Evolutionary conservation across 345 rosid genomes (phyloP).

Genomic region (Salix dunnii): DNA sequence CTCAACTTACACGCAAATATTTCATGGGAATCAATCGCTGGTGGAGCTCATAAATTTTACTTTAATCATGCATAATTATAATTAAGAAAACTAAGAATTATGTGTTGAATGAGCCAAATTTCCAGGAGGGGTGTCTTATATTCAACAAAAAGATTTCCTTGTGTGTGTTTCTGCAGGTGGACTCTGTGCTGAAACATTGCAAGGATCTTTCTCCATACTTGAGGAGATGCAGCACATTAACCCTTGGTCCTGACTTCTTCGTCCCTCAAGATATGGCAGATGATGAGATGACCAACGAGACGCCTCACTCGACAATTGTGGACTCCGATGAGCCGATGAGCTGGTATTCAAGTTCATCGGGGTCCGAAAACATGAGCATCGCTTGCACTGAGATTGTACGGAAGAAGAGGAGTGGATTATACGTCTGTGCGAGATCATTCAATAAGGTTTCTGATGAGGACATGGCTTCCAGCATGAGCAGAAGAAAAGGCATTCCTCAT

Average conservation of each 20-base stretch:
- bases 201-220: slow-evolving; percentile 62
- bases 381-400: slow-evolving; percentile 47
- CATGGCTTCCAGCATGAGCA: slow-evolving; percentile 61
- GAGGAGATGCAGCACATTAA: slow-evolving; percentile 59
- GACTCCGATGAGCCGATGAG: slow-evolving; percentile 76
- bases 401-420: slow-evolving; percentile 68
- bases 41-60: too few species aligned
- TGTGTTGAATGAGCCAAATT: background rate
- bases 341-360: slow-evolving; percentile 70
- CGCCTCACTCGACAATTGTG: slow-evolving; percentile 62
- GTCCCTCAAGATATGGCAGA: slow-evolving; percentile 79
- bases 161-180: slow-evolving; percentile 48
- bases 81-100: background rate
- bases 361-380: slow-evolving; percentile 39
- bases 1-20: too few species aligned
- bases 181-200: slow-evolving; percentile 75
- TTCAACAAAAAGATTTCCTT: background rate
- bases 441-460: slow-evolving; percentile 49
- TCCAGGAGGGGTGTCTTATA: background rate
- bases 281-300: slow-evolving; percentile 53
- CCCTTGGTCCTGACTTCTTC: slow-evolving; percentile 81
- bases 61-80: background rate
- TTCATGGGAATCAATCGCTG: too few species aligned
- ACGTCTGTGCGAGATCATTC: slow-evolving; percentile 54
- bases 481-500: slow-evolving; percentile 94